A percentile compares a stretch with the other conserved stretches of the same genome.
Conservation (phyloP, 345 rosid genomes). For the Eucalyptus brandiana region DNA sequence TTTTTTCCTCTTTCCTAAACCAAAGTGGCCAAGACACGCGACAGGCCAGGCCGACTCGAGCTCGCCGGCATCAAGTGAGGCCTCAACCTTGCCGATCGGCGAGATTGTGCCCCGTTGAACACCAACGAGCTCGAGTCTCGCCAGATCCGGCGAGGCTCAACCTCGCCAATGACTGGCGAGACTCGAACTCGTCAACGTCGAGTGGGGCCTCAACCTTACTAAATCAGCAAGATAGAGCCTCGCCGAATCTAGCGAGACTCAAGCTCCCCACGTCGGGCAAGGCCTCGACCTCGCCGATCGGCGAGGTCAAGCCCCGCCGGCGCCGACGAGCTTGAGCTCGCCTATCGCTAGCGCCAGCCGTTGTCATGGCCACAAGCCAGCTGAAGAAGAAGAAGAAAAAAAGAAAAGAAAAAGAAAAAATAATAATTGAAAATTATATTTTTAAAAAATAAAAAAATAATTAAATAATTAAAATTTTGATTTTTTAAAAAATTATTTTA, state of each 20-base stretch:
- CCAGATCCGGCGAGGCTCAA: rapidly evolving
- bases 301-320: rapidly evolving
- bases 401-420: rapidly evolving
- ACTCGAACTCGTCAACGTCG: rapidly evolving
- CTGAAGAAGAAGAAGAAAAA: rapidly evolving
- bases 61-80: rapidly evolving
- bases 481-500: too few relatives aligned
- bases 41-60: rapidly evolving
- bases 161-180: rapidly evolving
- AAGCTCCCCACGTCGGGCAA: rapidly evolving
- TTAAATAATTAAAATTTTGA: too few relatives aligned
- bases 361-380: rapidly evolving
- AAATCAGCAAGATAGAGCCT: too few relatives aligned
- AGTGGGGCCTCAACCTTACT: rapidly evolving
- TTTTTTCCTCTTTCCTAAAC: too few relatives aligned
- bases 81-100: too few relatives aligned
- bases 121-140: rapidly evolving
- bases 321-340: rapidly evolving
- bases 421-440: too few relatives aligned
- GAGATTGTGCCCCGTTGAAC: too few relatives aligned
- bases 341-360: rapidly evolving
- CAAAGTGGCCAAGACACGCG: rapidly evolving
- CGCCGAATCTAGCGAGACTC: too few relatives aligned
- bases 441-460: too few relatives aligned
- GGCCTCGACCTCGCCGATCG: too few relatives aligned